Evolutionary conservation across 208 protist genomes (phyloP).

Genomic region (Wallacemonas sp.): DNA sequence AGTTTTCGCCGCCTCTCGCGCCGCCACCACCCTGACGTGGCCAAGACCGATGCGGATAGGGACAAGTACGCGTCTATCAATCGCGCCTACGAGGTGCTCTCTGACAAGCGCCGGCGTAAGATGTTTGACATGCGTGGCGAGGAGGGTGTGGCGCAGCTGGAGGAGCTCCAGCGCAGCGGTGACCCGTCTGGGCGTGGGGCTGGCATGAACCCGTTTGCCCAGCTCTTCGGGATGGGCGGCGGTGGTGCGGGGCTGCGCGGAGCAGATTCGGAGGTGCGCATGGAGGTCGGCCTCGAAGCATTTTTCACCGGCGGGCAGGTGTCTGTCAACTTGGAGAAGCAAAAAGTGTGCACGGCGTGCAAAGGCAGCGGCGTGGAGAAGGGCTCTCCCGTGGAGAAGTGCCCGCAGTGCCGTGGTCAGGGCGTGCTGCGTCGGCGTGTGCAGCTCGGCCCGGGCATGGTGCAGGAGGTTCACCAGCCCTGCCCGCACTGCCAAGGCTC

Average conservation of each 20-base stretch:
- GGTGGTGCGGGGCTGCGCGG: constrained; percentile 57
- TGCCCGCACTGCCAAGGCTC: constrained; percentile 88
- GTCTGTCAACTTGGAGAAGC: constrained; percentile 77
- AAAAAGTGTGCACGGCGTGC: constrained; percentile 85
- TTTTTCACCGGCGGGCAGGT: constrained; percentile 91
- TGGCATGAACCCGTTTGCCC: constrained; percentile 43
- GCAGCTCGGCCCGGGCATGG: constrained; percentile 70
- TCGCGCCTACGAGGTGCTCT: constrained; percentile 91
- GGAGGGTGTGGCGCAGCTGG: constrained; percentile 78
- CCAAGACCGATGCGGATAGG: constrained; percentile 47
- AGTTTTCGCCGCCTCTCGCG: constrained; percentile 72
- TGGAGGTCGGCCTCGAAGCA: constrained; percentile 87
- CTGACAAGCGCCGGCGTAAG: constrained; percentile 84
- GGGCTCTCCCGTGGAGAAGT: constrained; percentile 28
- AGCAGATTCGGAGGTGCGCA: constrained; percentile 66
- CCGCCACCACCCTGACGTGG: constrained; percentile 85
- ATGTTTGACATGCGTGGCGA: constrained; percentile 93
- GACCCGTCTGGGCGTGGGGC: constrained; percentile 26
- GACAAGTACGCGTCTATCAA: constrained; percentile 75
- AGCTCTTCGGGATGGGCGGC: constrained; percentile 49
- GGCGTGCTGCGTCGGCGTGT: constrained; percentile 71
- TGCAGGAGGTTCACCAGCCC: constrained; percentile 67
- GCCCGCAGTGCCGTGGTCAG: constrained; percentile 55
- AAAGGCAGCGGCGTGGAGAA: constrained; percentile 55
- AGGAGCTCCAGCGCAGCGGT: constrained; percentile 33